Base-by-base conservation (phyloP, 805 yeast genomes). In the Nakazawaea wyomingensis region DNA sequence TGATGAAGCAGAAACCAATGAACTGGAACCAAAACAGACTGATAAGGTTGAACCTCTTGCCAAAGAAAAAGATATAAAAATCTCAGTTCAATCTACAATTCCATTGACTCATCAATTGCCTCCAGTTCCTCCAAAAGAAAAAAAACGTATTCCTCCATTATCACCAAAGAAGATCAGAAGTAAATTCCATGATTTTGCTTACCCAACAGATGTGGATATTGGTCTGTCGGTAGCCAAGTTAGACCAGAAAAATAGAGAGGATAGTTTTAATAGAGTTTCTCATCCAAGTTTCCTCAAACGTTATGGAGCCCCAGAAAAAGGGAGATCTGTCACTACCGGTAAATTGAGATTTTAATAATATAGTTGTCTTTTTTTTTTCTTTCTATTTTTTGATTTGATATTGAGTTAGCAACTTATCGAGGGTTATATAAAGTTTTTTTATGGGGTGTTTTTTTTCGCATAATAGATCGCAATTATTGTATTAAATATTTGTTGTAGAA, bases 281-380 rank as follows among this genome's bases (percentile, higher is more conserved):
- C 40, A 37, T 28, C 40, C 40, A 18, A 37, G 28, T 28, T 37
- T 37, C 33, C 27, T 10, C 16, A 18, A 18, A 11, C 16, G 33
- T 5, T 18, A 24, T 14, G 24, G 30, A 4, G 7, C 4, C 7
- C 6, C 19, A 7, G 24, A 26, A 24, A 16, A 14, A n/a, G 21
- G 14, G 20, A 35, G 24, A 14, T 14, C n/a, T 5, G n/a, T 35
- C 17, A 26, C 18, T 24, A 17, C 38, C 14, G 24, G 30, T 16
- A 24, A 14, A 9, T n/a, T 35, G 38, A 26, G 14, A 14, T 35
- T 29, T 29, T 29, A 29, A 29, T 9, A 11, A 24, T 24, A 24
- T n/a, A n/a, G n/a, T n/a, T n/a, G n/a, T n/a, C n/a, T n/a, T n/a
- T n/a, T n/a, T n/a, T n/a, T n/a, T n/a, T n/a, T n/a, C n/a, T n/a